Evolutionary conservation across 257 asterid genomes (phyloP), one percentile per base, ranked within the genome.

Genomic region (Ophiorrhiza pumila): DNA sequence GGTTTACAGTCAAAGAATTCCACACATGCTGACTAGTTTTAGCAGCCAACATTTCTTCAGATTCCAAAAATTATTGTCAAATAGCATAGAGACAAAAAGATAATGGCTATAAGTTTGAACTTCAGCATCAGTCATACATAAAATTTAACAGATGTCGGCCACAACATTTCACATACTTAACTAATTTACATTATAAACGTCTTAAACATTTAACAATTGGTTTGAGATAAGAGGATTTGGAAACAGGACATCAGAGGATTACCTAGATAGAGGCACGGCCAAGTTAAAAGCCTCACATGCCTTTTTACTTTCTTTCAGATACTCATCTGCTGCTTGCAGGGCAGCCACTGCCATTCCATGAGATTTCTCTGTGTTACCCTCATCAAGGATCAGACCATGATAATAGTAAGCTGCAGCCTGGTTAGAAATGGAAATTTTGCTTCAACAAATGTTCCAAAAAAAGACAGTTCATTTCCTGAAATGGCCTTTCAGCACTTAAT

Each of bases 261-360:
- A 94, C 99, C 97, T 87, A 41, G 99, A 95, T 63, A 90, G 65
- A 65, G 99, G 98, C 70, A 83, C 75, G 31, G 90, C 87, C 62
- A 86, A 63, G 63, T 95, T 85, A 78, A 92, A 92, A 77, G 92
- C 91, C 79, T 95, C 99, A 71, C 87, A 85, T 7, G 89, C 85
- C 84, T 86, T 95, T 80, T 89, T 90, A 85, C 99, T 85, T 82
- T 92, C 98, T 84, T 92, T 95, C 50, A 95, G 98, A 81, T 85
- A 92, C 84, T 92, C 97, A 29, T 95, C 98, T 39, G 99, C 99
- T 60, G 99, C 99, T 85, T 91, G 95, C 80, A 95, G 79, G 71
- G 98, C 93, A 72, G 99, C 98, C 61, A 89, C 95, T 41, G 99
- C 98, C 96, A 90, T 90, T 79, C 97, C 97, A 75, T 92, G 99